These are phyloP conservation scores for Penicillium palitans DNA, from an alignment of 2,329 filamentous ascomycete species.

Conservation along the genomic window DNA sequence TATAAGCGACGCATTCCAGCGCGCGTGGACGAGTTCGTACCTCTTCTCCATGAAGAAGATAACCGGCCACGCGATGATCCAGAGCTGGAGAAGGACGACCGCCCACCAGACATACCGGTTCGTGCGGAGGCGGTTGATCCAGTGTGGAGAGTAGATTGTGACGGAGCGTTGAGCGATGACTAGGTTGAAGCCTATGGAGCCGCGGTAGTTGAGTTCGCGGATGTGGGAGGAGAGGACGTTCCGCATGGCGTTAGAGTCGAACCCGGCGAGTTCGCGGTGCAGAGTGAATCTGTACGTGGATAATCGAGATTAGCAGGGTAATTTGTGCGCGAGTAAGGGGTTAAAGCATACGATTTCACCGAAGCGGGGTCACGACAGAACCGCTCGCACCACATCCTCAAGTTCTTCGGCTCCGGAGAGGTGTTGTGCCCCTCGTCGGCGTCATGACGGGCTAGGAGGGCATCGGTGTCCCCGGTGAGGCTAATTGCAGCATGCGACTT, in stretches of 20 bases:
- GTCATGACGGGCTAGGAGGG: constrained; percentile 12
- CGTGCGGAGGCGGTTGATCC: constrained; percentile 39
- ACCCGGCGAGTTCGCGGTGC: constrained; percentile 33
- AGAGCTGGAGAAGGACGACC: constrained; percentile 41
- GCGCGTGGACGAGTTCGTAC: constrained; percentile 35
- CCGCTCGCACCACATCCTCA: constrained; percentile 37
- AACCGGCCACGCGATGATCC: constrained; percentile 43
- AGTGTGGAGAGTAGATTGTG: constrained; percentile 42
- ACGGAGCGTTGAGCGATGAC: constrained; percentile 30
- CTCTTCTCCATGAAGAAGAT: constrained; percentile 41
- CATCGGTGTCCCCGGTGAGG: constrained; percentile 14
- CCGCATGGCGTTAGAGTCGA: constrained; percentile 29
- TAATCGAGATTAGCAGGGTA: background rate
- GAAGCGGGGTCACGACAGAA: constrained; percentile 38
- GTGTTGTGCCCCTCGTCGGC: background rate
- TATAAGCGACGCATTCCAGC: constrained; percentile 33
- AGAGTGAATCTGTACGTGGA: constrained; percentile 29
- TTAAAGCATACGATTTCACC: constrained; percentile 37
- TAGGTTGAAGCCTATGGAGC: constrained; percentile 29
- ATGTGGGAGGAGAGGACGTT: constrained; percentile 38
- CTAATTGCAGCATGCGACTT: background rate
- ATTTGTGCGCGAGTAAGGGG: background rate
- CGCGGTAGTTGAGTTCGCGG: constrained; percentile 40
- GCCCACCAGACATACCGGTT: constrained; percentile 38
- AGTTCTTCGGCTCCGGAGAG: background rate